These are phyloP conservation scores for Aspergillus fischeri DNA, from an alignment of 2,329 filamentous ascomycete species.

Conservation along the genomic window DNA sequence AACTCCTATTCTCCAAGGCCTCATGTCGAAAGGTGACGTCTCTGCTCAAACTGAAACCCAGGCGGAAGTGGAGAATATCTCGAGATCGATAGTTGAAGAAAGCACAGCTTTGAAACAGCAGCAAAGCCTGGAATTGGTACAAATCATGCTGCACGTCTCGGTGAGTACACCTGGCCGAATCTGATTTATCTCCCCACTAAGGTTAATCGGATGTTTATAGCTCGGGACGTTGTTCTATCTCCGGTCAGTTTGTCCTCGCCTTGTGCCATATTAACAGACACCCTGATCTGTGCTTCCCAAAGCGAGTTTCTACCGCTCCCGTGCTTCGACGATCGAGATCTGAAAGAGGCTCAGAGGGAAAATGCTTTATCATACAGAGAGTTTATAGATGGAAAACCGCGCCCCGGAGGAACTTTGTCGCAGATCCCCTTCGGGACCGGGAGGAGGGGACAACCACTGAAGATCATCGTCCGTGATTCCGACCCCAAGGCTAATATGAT, in stretches of 20 bases:
- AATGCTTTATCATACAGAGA: slow-evolving; percentile 24
- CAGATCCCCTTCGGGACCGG: slow-evolving; percentile 17
- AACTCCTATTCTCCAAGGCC: slow-evolving; percentile 4
- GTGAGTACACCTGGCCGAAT: slow-evolving; percentile 26
- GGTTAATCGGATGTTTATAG: slow-evolving; percentile 17
- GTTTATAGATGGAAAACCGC: slow-evolving; percentile 21
- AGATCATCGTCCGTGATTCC: slow-evolving; percentile 37
- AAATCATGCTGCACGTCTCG: slow-evolving; percentile 46
- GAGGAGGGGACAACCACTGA: slow-evolving; percentile 32
- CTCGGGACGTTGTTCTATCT: slow-evolving; percentile 34
- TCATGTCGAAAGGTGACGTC: slow-evolving; percentile 4
- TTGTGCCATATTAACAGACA: neutral
- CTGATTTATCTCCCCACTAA: neutral
- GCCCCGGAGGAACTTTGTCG: neutral
- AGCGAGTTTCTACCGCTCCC: slow-evolving; percentile 33
- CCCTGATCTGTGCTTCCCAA: slow-evolving; percentile 11
- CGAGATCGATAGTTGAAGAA: slow-evolving; percentile 9
- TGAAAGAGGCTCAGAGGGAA: slow-evolving; percentile 22
- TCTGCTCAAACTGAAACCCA: slow-evolving; percentile 13
- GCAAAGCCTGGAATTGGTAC: slow-evolving; percentile 46
- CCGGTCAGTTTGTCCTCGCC: slow-evolving; percentile 18
- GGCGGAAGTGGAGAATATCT: slow-evolving; percentile 5
- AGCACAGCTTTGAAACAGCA: slow-evolving; percentile 29
- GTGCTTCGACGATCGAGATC: slow-evolving; percentile 33
- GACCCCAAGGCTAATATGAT: slow-evolving; percentile 42